phyloP scores from a whole-genome alignment of 768 basidiomycete genomes.

The Hericium rajendrae region DNA sequence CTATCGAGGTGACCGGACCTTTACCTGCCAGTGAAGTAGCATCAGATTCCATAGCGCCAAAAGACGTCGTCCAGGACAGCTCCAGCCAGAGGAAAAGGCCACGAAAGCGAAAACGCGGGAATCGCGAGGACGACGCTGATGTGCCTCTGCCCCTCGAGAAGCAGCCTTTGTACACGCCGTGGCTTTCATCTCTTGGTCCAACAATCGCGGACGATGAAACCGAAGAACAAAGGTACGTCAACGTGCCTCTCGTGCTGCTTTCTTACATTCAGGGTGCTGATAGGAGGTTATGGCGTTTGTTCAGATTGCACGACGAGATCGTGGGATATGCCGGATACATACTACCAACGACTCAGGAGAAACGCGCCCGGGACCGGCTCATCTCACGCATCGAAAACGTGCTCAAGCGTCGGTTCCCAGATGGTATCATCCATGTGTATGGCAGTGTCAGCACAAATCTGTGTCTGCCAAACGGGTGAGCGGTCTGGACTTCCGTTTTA shows the following conservation, averaged over 20 bases:
- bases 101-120: not conserved
- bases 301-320: conserved; percentile 58
- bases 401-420: conserved; percentile 34
- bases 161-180: conserved; percentile 1
- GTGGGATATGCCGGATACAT: conserved; percentile 46
- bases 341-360: conserved; percentile 44
- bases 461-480: conserved; percentile 53
- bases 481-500: not conserved
- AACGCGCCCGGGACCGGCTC: conserved; percentile 33
- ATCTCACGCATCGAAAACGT: conserved; percentile 36
- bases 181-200: not conserved
- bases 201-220: not conserved
- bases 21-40: no score
- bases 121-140: not conserved
- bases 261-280: not conserved
- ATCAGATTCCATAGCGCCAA: no score
- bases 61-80: no score
- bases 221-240: not conserved
- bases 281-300: not conserved
- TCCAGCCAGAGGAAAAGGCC: not conserved
- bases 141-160: not conserved
- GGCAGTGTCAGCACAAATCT: conserved; percentile 54
- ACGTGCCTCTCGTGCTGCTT: not conserved
- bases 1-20: no score
- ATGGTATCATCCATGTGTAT: conserved; percentile 42